phyloP scores from a whole-genome alignment of 495 filamentous ascomycete genomes.

The Oidiodendron maius region DNA sequence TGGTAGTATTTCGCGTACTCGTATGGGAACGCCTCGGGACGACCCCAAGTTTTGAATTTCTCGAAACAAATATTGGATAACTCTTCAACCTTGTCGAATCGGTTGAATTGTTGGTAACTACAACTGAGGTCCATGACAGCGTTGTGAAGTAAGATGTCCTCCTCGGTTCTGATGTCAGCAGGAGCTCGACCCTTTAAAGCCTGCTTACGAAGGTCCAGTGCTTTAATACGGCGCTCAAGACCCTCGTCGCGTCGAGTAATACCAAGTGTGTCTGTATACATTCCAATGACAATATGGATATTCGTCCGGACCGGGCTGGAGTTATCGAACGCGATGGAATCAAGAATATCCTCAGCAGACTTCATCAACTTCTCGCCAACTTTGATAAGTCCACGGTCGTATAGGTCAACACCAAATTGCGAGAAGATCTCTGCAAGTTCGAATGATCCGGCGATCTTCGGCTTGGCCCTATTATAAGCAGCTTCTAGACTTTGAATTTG shows the following conservation, averaged over 20 bases:
- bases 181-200: background rate
- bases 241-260: background rate
- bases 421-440: background rate
- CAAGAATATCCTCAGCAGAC: background rate
- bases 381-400: background rate
- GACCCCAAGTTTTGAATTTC: background rate
- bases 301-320: background rate
- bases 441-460: background rate
- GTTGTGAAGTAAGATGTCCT: background rate
- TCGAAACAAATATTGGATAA: background rate
- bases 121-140: background rate
- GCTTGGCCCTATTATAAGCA: background rate
- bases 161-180: background rate
- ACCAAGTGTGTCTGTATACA: background rate
- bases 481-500: background rate
- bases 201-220: background rate
- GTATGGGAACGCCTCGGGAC: background rate
- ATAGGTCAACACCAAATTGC: background rate
- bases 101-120: background rate
- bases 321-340: background rate
- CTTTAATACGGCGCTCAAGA: background rate
- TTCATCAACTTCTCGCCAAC: background rate
- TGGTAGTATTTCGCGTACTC: slow-evolving; percentile 7
- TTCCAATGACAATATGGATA: background rate
- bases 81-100: background rate